Evolutionary conservation across 257 asterid species (phyloP).

Genomic region (Solanum chiquidenum): DNA sequence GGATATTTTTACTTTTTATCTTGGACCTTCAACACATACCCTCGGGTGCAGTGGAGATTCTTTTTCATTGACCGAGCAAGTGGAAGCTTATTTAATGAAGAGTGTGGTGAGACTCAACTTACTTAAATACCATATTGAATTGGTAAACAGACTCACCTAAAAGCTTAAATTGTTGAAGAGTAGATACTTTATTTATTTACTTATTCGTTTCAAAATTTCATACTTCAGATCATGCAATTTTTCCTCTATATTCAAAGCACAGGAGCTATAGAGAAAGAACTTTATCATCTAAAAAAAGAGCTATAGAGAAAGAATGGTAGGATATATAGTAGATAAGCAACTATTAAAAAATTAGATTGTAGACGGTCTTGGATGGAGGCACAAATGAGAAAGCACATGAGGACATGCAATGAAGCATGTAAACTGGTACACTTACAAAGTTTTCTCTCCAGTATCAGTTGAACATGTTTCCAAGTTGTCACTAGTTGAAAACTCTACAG

Average conservation of each 20-base stretch:
- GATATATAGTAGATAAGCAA: neutral
- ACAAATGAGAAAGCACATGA: neutral
- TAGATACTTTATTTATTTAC: neutral
- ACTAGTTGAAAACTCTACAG: slow-evolving; percentile 20
- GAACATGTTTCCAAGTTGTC: slow-evolving; percentile 27
- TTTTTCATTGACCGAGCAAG: neutral
- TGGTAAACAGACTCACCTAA: neutral
- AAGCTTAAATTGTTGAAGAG: neutral
- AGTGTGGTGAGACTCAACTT: neutral
- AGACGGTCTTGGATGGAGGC: neutral
- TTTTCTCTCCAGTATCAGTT: slow-evolving; percentile 22
- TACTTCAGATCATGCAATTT: neutral
- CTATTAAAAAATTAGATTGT: neutral
- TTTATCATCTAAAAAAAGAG: neutral
- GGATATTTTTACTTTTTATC: neutral
- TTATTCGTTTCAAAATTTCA: neutral
- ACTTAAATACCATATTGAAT: neutral
- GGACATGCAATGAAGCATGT: neutral
- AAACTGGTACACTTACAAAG: slow-evolving; percentile 30
- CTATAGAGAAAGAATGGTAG: neutral
- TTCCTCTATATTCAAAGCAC: neutral
- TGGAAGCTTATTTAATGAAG: neutral
- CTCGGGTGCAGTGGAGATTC: neutral
- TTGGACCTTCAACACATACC: neutral
- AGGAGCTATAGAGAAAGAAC: neutral